Base-by-base conservation (phyloP, 495 filamentous ascomycete genomes). In the Evansstolkia leycettana region DNA sequence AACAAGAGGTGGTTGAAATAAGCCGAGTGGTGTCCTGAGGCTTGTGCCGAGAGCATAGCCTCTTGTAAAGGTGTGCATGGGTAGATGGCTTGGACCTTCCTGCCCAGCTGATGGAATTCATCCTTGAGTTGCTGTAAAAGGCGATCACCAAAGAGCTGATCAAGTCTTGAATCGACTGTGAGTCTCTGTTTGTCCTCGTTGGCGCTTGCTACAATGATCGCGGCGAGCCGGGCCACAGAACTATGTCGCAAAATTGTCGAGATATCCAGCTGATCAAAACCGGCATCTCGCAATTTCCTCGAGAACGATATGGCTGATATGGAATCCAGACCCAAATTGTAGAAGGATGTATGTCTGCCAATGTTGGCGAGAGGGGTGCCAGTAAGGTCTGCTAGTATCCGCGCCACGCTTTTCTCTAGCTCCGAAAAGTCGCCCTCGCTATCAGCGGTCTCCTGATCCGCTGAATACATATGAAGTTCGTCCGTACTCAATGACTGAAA, bases 21-120 rank as follows among this genome's bases (percentile, higher is more conserved):
- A 7, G 67, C 45, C 1, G 44, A 46, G 8, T 52, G 44, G 26
- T 50, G 51, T 15, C 45, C 41, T 6, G 50, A 60, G 2, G 43
- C 29, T 5, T 65, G 62, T n/a, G 65, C 59, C 10, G 69, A 73
- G 6, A 92, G 62, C 81, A 89, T 90, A 7, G 75, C 78, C 54
- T 87, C 79, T 45, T 92, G 84, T 1, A 92, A 53, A 2, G 84
- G 80, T 2, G 84, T 88, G 45, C 84, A 90, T 15, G 84, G 84
- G 10, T 84, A 56, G 17, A 90, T 64, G 16, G 51, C 55, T 28
- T 71, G 44, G 5, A 82, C 60, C 0, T 38, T 34, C 10, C 50
- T 47, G 2, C 62, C 62, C 7, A 52, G 14, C 14, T 20, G 15
- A 15, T 38, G 26, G 11, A 62, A 36, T 1, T 50, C 38, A 17